These are phyloP conservation scores for Salvia splendens DNA, from an alignment of 257 asterid species.

Conservation along the genomic window DNA sequence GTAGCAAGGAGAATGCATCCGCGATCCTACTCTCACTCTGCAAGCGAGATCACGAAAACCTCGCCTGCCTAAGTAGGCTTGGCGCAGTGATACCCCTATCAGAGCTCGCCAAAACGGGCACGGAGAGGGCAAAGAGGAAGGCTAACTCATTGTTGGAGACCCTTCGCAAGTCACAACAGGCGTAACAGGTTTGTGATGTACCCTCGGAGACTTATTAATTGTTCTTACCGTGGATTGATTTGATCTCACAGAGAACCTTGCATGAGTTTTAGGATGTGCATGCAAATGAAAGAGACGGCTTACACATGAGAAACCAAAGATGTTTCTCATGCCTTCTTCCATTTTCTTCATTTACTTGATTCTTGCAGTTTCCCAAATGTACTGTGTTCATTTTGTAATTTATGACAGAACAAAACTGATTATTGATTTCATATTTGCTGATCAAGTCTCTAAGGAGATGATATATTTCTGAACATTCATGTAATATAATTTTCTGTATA, in stretches of 20 bases:
- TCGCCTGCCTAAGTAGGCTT: constrained; percentile 67
- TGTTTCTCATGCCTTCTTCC: constrained; percentile 40
- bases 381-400: constrained; percentile 34
- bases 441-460: constrained; percentile 19
- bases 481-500: constrained; percentile 26
- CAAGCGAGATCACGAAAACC: constrained; percentile 67
- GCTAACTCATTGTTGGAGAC: constrained; percentile 76
- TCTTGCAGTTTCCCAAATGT: constrained; percentile 35
- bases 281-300: constrained; percentile 35
- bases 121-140: constrained; percentile 88
- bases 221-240: constrained; percentile 29
- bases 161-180: constrained; percentile 47
- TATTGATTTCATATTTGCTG: constrained; percentile 27
- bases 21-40: constrained; percentile 79
- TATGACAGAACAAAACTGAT: constrained; percentile 31
- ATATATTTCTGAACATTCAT: constrained; percentile 24
- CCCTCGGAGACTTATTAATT: constrained; percentile 21
- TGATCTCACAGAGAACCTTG: constrained; percentile 38
- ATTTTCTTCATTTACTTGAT: constrained; percentile 39
- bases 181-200: constrained; percentile 26
- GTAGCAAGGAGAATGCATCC: constrained; percentile 71
- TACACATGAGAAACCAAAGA: constrained; percentile 44
- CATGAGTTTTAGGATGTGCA: constrained; percentile 55
- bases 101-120: constrained; percentile 71
- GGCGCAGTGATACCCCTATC: constrained; percentile 72